A percentile compares a stretch with the other conserved stretches of the same genome.
Conservation (phyloP, 2,329 filamentous ascomycete genomes). For the Botryotinia globosa region DNA sequence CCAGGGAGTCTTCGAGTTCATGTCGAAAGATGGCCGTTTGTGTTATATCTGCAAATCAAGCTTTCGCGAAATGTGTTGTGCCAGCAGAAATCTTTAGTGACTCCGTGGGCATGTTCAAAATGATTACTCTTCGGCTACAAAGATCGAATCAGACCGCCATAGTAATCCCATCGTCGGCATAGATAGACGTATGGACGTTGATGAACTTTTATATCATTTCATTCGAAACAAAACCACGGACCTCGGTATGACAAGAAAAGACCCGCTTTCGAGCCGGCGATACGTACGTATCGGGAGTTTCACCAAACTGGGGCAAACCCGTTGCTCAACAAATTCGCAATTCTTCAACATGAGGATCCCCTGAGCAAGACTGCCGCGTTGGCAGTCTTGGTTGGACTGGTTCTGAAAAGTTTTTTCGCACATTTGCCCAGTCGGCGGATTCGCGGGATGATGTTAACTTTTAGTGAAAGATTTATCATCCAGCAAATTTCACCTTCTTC, state of each 20-base stretch:
- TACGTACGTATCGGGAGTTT: background rate
- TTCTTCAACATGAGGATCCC: background rate
- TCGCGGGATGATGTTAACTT: background rate
- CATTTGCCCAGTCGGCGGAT: background rate
- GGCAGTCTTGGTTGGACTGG: background rate
- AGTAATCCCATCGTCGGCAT: no score
- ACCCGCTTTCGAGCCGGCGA: constrained; percentile 2
- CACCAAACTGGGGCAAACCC: background rate
- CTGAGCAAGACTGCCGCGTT: background rate
- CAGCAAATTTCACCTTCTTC: background rate
- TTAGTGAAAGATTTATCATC: background rate
- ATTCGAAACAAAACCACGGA: background rate
- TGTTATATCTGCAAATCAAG: background rate
- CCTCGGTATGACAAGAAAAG: constrained; percentile 1
- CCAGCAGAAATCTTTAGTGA: background rate
- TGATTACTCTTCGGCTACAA: background rate
- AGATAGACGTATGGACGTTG: background rate
- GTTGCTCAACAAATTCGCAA: background rate
- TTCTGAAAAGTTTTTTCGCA: no score
- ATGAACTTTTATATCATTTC: background rate
- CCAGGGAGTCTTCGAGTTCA: background rate
- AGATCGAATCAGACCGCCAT: background rate
- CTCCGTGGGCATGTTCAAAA: background rate
- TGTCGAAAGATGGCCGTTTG: no score
- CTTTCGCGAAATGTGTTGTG: background rate